Conservation (phyloP, 2,329 filamentous ascomycete genomes). For the Trichophyton mentagrophytes region DNA sequence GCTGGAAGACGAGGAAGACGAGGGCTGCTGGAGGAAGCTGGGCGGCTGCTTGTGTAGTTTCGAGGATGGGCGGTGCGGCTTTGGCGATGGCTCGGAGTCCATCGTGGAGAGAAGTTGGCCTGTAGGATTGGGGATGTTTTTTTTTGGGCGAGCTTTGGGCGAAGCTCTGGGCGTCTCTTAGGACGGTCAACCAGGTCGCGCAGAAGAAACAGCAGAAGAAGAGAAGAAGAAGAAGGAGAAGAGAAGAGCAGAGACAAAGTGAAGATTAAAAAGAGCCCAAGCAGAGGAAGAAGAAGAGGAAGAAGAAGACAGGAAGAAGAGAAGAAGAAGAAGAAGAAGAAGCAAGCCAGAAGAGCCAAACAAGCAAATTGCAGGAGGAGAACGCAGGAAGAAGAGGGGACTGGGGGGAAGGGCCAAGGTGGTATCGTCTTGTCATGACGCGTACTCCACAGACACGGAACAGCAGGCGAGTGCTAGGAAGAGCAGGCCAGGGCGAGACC, state of each 20-base stretch:
- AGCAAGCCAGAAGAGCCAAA: not conserved
- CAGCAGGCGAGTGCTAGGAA: too few relatives aligned
- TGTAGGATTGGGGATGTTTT: not conserved
- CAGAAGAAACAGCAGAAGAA: not conserved
- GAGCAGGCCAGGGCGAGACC: too few relatives aligned
- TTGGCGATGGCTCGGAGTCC: not conserved
- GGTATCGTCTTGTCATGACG: not conserved
- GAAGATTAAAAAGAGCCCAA: not conserved
- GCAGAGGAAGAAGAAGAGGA: not conserved
- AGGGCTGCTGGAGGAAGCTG: conserved; percentile 17
- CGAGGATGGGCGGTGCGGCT: not conserved
- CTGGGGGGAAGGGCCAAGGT: not conserved
- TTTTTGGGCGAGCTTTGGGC: too few relatives aligned
- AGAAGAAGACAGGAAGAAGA: too few relatives aligned
- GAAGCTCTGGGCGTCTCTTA: too few relatives aligned
- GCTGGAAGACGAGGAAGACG: conserved; percentile 5
- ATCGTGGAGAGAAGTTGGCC: not conserved
- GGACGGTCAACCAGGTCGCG: not conserved
- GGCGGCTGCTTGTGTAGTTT: conserved; percentile 31
- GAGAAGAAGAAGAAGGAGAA: not conserved
- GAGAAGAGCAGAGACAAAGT: not conserved
- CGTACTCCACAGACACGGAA: not conserved
- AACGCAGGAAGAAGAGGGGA: too few relatives aligned
- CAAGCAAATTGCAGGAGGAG: conserved; percentile 1
- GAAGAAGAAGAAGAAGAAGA: not conserved